Conservation (phyloP, 306 rosid genomes). For the Cucurbita ficifolia region DNA sequence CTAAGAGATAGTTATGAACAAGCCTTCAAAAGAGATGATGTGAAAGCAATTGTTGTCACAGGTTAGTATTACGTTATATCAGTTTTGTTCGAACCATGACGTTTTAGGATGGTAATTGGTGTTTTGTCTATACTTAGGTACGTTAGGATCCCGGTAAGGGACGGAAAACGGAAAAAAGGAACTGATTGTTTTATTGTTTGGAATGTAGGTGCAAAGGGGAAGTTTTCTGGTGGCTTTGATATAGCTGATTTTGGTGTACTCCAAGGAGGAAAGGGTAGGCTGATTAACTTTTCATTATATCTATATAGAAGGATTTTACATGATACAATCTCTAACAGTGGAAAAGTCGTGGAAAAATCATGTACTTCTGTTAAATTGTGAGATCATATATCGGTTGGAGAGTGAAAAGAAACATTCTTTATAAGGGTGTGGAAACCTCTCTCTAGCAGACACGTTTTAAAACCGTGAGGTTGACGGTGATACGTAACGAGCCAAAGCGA, state of each 20-base stretch:
- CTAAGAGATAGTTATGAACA: slow-evolving; percentile 52
- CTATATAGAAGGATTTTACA: not conserved
- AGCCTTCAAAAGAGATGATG: slow-evolving; percentile 60
- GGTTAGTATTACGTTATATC: slow-evolving; percentile 20
- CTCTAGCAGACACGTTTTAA: too few species aligned
- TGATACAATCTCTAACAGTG: not conserved
- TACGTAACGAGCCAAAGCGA: too few species aligned
- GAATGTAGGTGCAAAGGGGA: slow-evolving; percentile 63
- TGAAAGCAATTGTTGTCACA: slow-evolving; percentile 77
- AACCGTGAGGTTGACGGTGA: too few species aligned
- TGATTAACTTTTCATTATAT: not conserved
- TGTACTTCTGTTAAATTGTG: too few species aligned
- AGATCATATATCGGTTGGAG: too few species aligned
- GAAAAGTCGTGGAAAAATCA: too few species aligned
- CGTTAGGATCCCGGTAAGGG: not conserved
- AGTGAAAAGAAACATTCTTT: too few species aligned
- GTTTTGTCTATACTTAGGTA: not conserved
- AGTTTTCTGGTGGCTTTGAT: slow-evolving; percentile 93
- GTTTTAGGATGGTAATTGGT: not conserved
- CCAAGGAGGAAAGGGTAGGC: slow-evolving; percentile 43
- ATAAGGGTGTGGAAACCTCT: too few species aligned
- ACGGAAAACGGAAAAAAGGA: not conserved
- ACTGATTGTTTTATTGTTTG: not conserved
- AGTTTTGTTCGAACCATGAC: not conserved
- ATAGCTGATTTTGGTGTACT: slow-evolving; percentile 49